Evolutionary conservation across 2,329 filamentous ascomycete species (phyloP).

Genomic region (Pleurostoma richardsiae): DNA sequence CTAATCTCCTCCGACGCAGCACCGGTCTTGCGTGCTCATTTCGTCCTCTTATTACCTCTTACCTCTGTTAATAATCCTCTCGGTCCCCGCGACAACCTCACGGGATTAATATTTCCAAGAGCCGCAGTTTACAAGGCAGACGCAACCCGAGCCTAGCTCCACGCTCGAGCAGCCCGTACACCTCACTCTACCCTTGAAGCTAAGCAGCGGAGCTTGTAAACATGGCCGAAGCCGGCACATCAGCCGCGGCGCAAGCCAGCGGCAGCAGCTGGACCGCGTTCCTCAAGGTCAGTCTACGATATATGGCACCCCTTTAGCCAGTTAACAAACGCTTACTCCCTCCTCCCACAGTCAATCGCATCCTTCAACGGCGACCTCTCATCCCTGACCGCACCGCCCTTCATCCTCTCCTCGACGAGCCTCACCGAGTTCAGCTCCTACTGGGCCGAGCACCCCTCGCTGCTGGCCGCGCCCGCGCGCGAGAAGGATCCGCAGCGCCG

Average conservation of each 20-base stretch:
- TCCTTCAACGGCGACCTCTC: constrained; percentile 80
- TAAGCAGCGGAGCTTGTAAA: neutral
- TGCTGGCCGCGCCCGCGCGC: constrained; percentile 77
- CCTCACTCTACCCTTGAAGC: too few species aligned
- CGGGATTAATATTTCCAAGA: too few species aligned
- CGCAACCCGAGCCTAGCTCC: too few species aligned
- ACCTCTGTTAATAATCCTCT: too few species aligned
- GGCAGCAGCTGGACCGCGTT: constrained; percentile 46
- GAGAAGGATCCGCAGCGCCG: constrained; percentile 79
- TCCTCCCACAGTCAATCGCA: constrained; percentile 56
- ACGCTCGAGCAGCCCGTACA: too few species aligned
- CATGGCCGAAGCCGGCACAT: constrained; percentile 9
- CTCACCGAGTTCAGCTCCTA: constrained; percentile 78
- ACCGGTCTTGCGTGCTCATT: too few species aligned
- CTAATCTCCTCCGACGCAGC: too few species aligned
- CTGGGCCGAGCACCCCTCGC: constrained; percentile 72
- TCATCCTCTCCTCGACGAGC: constrained; percentile 74
- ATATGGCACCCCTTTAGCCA: too few species aligned
- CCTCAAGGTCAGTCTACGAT: constrained; percentile 36
- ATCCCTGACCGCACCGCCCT: constrained; percentile 75
- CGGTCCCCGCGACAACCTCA: too few species aligned
- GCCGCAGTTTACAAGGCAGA: too few species aligned
- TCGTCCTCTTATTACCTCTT: too few species aligned
- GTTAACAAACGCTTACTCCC: neutral
- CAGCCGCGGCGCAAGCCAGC: constrained; percentile 26